Conservation (phyloP, 768 basidiomycete genomes). For the Tremella fuciformis region DNA sequence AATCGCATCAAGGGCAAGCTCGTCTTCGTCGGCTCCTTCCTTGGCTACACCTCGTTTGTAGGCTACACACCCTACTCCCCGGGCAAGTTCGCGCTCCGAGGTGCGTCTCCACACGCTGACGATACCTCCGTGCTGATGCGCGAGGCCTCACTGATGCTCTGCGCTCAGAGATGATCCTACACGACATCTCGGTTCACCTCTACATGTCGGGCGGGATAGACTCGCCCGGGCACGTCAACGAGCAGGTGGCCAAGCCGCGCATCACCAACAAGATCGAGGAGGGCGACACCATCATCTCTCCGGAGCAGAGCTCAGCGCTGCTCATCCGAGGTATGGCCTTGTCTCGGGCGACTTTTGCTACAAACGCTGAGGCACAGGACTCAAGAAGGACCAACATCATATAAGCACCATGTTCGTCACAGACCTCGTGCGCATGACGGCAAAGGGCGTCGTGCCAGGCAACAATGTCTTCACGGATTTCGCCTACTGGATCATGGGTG, state of each 20-base stretch:
- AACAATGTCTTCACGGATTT: constrained; percentile 64
- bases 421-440: constrained; percentile 65
- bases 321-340: constrained; percentile 54
- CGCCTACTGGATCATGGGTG: constrained; percentile 55
- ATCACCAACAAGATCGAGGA: constrained; percentile 75
- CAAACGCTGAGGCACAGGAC: constrained; percentile 56
- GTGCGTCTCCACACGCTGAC: constrained; percentile 54
- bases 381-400: constrained; percentile 67
- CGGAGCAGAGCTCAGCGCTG: constrained; percentile 63
- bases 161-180: constrained; percentile 72
- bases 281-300: constrained; percentile 62
- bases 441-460: constrained; percentile 63
- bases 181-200: constrained; percentile 72
- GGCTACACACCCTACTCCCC: constrained; percentile 80
- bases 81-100: constrained; percentile 79
- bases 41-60: constrained; percentile 71
- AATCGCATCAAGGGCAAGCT: constrained; percentile 64
- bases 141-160: constrained; percentile 79
- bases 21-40: constrained; percentile 69
- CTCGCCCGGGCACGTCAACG: constrained; percentile 70
- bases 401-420: constrained; percentile 72
- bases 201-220: constrained; percentile 80
- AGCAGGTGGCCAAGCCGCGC: constrained; percentile 72
- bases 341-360: no score
- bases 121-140: background rate